phyloP scores from a whole-genome alignment of 140 eudicot genomes.

The Bidens hawaiensis region DNA sequence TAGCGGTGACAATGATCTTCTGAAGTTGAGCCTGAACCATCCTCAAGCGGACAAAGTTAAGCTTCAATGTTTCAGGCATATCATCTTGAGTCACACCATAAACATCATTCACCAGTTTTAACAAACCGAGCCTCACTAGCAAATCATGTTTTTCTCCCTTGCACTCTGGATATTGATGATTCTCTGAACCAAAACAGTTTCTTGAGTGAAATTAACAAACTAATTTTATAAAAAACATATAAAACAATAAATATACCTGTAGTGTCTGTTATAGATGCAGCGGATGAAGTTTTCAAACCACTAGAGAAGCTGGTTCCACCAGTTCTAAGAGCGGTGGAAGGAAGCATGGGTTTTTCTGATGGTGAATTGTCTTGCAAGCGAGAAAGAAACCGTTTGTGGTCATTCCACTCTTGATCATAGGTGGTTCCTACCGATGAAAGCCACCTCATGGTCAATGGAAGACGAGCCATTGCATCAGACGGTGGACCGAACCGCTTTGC shows the following conservation, averaged over 20 bases:
- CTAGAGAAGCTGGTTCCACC: slow-evolving; percentile 60
- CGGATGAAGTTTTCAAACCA: slow-evolving; percentile 37
- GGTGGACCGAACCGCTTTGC: slow-evolving; percentile 71
- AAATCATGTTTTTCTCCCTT: slow-evolving; percentile 80
- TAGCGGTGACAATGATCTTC: slow-evolving; percentile 83
- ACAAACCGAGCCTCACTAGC: slow-evolving; percentile 72
- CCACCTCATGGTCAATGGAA: slow-evolving; percentile 71
- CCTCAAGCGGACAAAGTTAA: slow-evolving; percentile 59
- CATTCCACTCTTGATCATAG: slow-evolving; percentile 58
- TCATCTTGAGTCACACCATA: slow-evolving; percentile 65
- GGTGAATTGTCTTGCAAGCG: slow-evolving; percentile 36
- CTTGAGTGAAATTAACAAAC: background rate
- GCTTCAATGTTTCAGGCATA: slow-evolving; percentile 84
- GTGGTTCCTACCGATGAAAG: slow-evolving; percentile 38
- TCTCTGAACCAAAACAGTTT: slow-evolving; percentile 26
- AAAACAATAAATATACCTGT: slow-evolving; percentile 31
- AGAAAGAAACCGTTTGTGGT: slow-evolving; percentile 40
- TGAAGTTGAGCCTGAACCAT: slow-evolving; percentile 75
- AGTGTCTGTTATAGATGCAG: slow-evolving; percentile 20
- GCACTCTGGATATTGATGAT: slow-evolving; percentile 50
- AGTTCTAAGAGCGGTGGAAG: slow-evolving; percentile 65
- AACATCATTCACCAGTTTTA: slow-evolving; percentile 69
- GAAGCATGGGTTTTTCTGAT: slow-evolving; percentile 31
- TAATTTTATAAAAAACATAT: background rate
- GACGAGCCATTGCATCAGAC: slow-evolving; percentile 42